Evolutionary conservation across 2,329 filamentous ascomycete genomes (phyloP).

Genomic region (Pseudogymnoascus sp.): DNA sequence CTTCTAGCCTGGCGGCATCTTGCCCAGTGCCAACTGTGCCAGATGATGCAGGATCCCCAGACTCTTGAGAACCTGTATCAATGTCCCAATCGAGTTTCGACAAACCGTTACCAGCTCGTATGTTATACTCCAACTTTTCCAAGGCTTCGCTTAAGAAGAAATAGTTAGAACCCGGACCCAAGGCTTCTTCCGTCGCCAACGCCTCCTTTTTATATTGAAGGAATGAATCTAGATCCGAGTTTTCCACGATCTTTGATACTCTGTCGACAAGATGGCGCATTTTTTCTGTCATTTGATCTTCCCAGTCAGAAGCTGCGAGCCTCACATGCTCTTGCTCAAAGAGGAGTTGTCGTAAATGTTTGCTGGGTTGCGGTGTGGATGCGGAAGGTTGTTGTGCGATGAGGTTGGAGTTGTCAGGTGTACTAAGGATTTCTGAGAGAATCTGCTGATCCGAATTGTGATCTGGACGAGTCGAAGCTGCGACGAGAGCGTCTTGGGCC

Average conservation of each 20-base stretch:
- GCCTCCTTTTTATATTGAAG: background rate
- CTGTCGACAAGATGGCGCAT: background rate
- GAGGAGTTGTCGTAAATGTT: background rate
- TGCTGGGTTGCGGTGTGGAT: background rate
- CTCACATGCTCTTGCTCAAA: background rate
- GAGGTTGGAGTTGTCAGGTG: background rate
- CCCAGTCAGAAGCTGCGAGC: background rate
- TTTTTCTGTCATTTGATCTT: background rate
- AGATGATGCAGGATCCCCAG: background rate
- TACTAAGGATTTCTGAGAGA: background rate
- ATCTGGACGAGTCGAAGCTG: background rate
- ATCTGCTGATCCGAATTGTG: background rate
- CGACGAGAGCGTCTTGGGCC: background rate
- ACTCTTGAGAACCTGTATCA: background rate
- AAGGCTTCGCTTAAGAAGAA: background rate
- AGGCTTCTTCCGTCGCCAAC: background rate
- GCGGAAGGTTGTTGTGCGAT: background rate
- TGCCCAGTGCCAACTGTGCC: background rate
- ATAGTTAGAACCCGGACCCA: background rate
- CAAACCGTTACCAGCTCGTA: background rate
- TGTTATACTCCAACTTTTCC: background rate
- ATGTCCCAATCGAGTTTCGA: background rate
- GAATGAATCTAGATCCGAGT: background rate
- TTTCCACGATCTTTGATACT: background rate
- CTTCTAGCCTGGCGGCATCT: background rate